Conservation (phyloP, 1,284 basidiomycete genomes). For the Rhodotorula sp. region DNA sequence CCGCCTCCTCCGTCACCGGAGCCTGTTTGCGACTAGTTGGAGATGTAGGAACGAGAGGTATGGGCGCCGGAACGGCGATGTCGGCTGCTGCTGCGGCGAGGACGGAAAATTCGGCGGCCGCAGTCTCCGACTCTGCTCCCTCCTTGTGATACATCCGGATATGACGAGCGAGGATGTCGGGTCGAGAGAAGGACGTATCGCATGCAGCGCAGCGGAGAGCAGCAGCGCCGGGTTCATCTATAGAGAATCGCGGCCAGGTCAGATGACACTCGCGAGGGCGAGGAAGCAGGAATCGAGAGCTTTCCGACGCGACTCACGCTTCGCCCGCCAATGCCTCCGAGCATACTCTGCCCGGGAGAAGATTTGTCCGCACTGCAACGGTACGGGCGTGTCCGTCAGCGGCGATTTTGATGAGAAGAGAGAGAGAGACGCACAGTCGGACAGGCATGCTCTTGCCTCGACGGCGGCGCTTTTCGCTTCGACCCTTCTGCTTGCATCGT, state of each 20-base stretch:
- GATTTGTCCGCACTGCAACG: neutral
- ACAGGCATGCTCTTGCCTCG: constrained; percentile 5
- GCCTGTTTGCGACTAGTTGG: too few species aligned
- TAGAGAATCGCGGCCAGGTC: neutral
- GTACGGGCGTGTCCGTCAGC: neutral
- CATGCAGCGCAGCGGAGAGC: neutral
- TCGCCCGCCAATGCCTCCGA: neutral
- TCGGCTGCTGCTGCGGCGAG: too few species aligned
- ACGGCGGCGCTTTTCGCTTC: neutral
- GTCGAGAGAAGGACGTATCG: neutral
- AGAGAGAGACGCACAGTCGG: neutral
- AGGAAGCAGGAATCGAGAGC: too few species aligned
- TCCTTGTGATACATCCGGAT: neutral
- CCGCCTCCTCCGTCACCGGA: too few species aligned
- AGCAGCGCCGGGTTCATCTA: constrained; percentile 1
- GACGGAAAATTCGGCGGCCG: neutral
- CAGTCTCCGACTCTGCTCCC: neutral
- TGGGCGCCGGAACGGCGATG: too few species aligned
- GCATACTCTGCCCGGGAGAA: constrained; percentile 6
- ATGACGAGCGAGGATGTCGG: neutral
- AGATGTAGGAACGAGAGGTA: too few species aligned
- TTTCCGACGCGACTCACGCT: neutral
- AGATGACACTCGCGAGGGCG: too few species aligned
- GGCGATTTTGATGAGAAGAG: neutral
- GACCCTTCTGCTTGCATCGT: neutral